phyloP scores from a whole-genome alignment of 2,329 filamentous ascomycete genomes.

The Emergomyces africanus region DNA sequence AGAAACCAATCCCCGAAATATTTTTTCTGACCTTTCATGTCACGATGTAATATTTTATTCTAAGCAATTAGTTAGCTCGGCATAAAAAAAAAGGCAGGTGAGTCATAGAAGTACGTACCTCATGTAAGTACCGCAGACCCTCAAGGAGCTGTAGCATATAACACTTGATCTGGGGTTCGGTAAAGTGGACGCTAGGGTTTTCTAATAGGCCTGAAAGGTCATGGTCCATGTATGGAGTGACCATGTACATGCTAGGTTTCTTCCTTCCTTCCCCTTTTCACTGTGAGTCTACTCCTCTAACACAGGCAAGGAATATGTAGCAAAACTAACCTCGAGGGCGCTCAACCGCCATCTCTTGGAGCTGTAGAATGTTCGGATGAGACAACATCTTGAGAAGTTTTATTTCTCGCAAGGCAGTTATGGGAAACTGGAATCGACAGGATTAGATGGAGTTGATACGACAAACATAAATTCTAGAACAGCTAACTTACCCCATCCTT shows the following conservation, averaged over 20 bases:
- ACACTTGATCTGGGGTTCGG: conserved; percentile 89
- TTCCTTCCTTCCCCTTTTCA: conserved; percentile 59
- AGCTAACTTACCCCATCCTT: conserved; percentile 65
- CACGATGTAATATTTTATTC: conserved; percentile 78
- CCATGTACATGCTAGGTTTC: conserved; percentile 86
- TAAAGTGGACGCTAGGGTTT: conserved; percentile 80
- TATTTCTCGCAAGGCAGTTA: conserved; percentile 92
- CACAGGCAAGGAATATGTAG: not conserved
- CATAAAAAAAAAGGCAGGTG: not conserved
- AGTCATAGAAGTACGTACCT: conserved; percentile 30
- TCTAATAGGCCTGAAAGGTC: conserved; percentile 95
- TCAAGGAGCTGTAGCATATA: conserved; percentile 91
- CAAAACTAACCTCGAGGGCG: conserved; percentile 42
- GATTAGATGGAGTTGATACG: not conserved
- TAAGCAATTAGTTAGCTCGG: conserved; percentile 21
- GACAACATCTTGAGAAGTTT: conserved; percentile 93
- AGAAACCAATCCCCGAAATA: not conserved
- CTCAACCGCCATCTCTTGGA: conserved; percentile 96
- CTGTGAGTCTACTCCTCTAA: conserved; percentile 3
- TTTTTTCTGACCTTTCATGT: conserved; percentile 60
- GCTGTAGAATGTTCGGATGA: conserved; percentile 70
- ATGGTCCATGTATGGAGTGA: conserved; percentile 97
- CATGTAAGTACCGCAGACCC: conserved; percentile 80
- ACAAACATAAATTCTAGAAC: not conserved
- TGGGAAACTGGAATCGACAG: conserved; percentile 58